phyloP scores from a whole-genome alignment of 2,329 filamentous ascomycete species.

The Aspergillus fischeri region DNA sequence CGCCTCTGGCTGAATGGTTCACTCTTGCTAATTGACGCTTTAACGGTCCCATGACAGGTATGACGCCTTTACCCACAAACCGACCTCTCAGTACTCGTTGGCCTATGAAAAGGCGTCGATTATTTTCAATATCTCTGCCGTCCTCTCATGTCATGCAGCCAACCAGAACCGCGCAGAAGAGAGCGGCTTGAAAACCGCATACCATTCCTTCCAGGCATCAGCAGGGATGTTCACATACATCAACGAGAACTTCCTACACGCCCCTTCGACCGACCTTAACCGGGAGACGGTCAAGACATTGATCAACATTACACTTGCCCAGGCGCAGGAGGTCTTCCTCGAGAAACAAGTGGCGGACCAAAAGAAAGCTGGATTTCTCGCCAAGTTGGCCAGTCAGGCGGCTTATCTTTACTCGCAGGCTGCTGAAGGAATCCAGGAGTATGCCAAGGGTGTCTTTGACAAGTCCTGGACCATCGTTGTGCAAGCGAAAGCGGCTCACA shows the following conservation, averaged over 20 bases:
- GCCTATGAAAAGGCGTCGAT: conserved; percentile 98
- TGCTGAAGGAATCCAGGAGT: conserved; percentile 85
- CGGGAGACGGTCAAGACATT: conserved; percentile 92
- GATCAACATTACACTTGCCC: conserved; percentile 88
- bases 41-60: conserved; percentile 58
- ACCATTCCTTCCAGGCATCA: conserved; percentile 96
- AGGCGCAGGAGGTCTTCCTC: conserved; percentile 94
- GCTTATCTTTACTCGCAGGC: conserved; percentile 84
- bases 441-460: conserved; percentile 87
- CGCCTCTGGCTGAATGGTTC: neutral
- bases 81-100: conserved; percentile 93
- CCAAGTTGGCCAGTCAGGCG: conserved; percentile 88
- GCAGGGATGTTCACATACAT: conserved; percentile 99
- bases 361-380: conserved; percentile 87
- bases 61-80: conserved; percentile 97
- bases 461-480: conserved; percentile 80
- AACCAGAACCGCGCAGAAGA: conserved; percentile 90
- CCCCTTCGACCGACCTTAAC: conserved; percentile 92
- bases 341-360: conserved; percentile 92
- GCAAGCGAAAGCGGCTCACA: conserved; percentile 71
- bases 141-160: conserved; percentile 91
- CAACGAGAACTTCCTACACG: conserved; percentile 98
- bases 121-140: conserved; percentile 98
- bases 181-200: conserved; percentile 87
- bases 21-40: conserved; percentile 1